Percentiles rank a stretch among this genome's conserved stretches.
These are phyloP conservation scores for Agaricus sinodeliciosus DNA, from an alignment of 768 basidiomycete species.

Conservation along the genomic window DNA sequence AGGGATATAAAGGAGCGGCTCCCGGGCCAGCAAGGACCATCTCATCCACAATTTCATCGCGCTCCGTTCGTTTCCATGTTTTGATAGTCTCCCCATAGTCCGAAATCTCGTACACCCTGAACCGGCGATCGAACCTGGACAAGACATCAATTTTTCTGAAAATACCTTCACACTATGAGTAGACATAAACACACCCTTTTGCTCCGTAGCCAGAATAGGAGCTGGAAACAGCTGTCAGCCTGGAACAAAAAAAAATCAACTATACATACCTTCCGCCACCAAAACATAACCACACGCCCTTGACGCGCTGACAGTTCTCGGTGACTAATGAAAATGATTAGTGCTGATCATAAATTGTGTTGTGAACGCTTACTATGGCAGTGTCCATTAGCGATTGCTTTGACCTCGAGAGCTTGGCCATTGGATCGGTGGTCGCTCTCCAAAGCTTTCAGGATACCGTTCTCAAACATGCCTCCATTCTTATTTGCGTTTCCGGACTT, in stretches of 20 bases:
- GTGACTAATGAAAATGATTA: slow-evolving; percentile 45
- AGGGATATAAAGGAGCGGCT: slow-evolving; percentile 5
- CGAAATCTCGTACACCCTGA: slow-evolving; percentile 82
- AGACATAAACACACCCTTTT: slow-evolving; percentile 46
- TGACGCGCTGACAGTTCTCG: slow-evolving; percentile 80
- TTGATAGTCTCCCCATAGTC: slow-evolving; percentile 89
- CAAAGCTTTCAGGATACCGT: slow-evolving; percentile 64
- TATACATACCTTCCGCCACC: slow-evolving; percentile 69
- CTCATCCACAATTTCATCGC: slow-evolving; percentile 59
- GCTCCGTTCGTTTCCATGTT: slow-evolving; percentile 79
- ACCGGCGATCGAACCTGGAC: slow-evolving; percentile 79
- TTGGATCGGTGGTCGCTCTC: slow-evolving; percentile 61
- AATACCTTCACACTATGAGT: background rate
- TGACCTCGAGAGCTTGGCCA: slow-evolving; percentile 59
- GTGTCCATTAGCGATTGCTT: slow-evolving; percentile 88
- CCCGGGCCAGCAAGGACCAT: slow-evolving; percentile 40
- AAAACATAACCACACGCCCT: slow-evolving; percentile 90
- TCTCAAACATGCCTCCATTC: slow-evolving; percentile 80
- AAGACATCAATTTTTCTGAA: slow-evolving; percentile 3
- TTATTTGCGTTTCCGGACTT: slow-evolving; percentile 53
- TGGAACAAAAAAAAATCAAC: too few relatives aligned
- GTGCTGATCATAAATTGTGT: background rate
- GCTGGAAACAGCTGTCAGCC: slow-evolving; percentile 23
- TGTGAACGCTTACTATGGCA: slow-evolving; percentile 56
- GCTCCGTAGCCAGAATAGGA: slow-evolving; percentile 82